Evolutionary conservation across 768 basidiomycete species (phyloP), one percentile per base, ranked within the genome.

Genomic region (Mycena leptocephala): DNA sequence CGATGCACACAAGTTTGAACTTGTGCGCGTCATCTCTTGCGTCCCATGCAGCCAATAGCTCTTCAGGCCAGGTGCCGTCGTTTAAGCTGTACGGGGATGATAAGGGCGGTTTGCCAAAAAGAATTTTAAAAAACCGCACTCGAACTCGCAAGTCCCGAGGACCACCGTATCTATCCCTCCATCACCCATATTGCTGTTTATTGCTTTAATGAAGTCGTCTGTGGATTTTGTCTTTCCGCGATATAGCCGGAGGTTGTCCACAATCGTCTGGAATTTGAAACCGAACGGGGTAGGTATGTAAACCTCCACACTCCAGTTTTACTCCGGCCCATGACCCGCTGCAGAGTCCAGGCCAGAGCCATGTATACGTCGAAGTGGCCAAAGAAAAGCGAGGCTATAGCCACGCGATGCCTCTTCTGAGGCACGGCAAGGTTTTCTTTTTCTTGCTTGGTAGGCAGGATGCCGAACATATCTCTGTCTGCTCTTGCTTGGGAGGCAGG

Each of bases 71-170:
- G 18, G 82, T 75, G 22, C 81, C 70, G 14, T 64, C 68, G 28
- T 84, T 79, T 41, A 83, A 75, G 58, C 83, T 83, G 32, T 32
- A 28, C 14, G 37, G 2, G 37, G 26, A 33, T 30, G 37, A 56
- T 37, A 11, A 37, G 16, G 55, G 26, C 2, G 22, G 14, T 43
- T 53, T 8, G 2, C 3, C 2, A 14, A 32, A 13, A 26, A 24
- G 30, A 63, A 30, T n/a, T n/a, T n/a, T 22, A 26, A 67, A 35
- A 46, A 11, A 24, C 76, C 85, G 73, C 64, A 88, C 87, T 89
- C 87, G n/a, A 86, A 64, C 75, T 89, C 88, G 79, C 88, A 89
- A 22, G 87, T 88, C 26, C 87, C 87, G 5, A 88, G 79, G 9
- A 88, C 77, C n/a, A 88, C 77, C 64, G 87, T 24, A 74, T 87